A percentile compares a stretch with the other conserved stretches of the same genome.
Conservation (phyloP, 768 basidiomycete species). For the Mycena vulgaris region DNA sequence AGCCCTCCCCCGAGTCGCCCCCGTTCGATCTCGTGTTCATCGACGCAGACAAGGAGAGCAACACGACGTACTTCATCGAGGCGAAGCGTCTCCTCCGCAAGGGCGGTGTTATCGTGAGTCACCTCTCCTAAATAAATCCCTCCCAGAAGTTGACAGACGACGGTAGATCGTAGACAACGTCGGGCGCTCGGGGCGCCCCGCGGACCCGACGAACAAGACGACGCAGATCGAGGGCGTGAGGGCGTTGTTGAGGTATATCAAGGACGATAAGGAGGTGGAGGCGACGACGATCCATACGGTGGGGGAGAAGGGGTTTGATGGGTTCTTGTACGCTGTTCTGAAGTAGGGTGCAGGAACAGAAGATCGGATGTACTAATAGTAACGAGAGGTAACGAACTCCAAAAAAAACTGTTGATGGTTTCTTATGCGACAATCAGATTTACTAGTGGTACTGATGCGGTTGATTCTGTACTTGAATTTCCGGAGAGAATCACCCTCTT, state of each 20-base stretch:
- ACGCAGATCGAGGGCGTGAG: conserved; percentile 54
- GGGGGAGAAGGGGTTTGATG: conserved; percentile 53
- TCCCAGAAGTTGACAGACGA: too few relatives aligned
- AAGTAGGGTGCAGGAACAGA: too few relatives aligned
- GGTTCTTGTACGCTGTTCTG: conserved; percentile 47
- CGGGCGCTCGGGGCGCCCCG: conserved; percentile 51
- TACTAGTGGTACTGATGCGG: too few relatives aligned
- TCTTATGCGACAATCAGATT: too few relatives aligned
- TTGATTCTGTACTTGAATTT: too few relatives aligned
- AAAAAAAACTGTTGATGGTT: too few relatives aligned
- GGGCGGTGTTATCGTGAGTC: conserved; percentile 62
- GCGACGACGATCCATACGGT: conserved; percentile 50
- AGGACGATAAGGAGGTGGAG: conserved; percentile 52
- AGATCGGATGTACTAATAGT: too few relatives aligned
- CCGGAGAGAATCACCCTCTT: too few relatives aligned
- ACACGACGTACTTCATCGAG: conserved; percentile 59
- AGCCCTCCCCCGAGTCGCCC: conserved; percentile 49
- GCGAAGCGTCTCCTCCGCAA: conserved; percentile 62
- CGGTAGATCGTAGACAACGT: conserved; percentile 62
- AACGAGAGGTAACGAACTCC: too few relatives aligned
- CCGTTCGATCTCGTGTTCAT: conserved; percentile 76
- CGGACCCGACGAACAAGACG: conserved; percentile 43
- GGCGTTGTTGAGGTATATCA: conserved; percentile 51
- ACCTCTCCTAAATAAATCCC: neutral
- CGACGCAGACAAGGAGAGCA: too few relatives aligned